These are phyloP conservation scores for Hysterium pulicare DNA, from an alignment of 2,329 filamentous ascomycete genomes.

Conservation along the genomic window DNA sequence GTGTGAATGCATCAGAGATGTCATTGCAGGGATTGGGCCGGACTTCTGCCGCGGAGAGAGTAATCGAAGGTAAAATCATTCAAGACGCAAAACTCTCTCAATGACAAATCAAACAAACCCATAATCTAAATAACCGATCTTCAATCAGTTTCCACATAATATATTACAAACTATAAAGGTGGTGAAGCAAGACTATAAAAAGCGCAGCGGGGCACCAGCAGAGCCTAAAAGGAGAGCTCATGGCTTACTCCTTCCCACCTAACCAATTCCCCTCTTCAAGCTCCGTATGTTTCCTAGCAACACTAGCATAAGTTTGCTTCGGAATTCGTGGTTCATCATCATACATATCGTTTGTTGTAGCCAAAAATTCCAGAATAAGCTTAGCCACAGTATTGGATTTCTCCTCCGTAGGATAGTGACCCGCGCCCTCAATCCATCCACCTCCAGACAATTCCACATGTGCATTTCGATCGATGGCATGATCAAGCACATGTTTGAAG, in stretches of 20 bases:
- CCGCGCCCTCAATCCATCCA: slow-evolving; percentile 7
- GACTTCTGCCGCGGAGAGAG: no score
- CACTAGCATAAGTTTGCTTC: neutral
- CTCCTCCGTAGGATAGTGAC: slow-evolving; percentile 6
- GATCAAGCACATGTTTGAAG: slow-evolving; percentile 5
- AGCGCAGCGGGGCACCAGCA: no score
- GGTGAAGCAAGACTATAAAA: no score
- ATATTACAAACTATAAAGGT: no score
- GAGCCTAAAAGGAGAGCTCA: no score
- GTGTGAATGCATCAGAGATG: no score
- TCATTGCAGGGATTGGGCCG: no score
- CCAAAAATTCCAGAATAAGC: neutral
- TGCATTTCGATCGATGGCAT: neutral
- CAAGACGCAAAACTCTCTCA: no score
- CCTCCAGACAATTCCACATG: neutral
- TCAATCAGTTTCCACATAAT: no score
- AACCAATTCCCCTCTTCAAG: neutral
- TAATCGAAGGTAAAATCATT: no score
- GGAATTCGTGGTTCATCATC: neutral
- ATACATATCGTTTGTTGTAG: neutral
- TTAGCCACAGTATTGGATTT: neutral
- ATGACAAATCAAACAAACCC: no score
- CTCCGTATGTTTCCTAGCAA: neutral
- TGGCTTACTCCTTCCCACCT: neutral
- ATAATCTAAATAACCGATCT: no score